A percentile compares a stretch with the other conserved stretches of the same genome.
These are phyloP conservation scores for Pestalotiopsis sp. DNA, from an alignment of 2,329 filamentous ascomycete species.

Conservation along the genomic window DNA sequence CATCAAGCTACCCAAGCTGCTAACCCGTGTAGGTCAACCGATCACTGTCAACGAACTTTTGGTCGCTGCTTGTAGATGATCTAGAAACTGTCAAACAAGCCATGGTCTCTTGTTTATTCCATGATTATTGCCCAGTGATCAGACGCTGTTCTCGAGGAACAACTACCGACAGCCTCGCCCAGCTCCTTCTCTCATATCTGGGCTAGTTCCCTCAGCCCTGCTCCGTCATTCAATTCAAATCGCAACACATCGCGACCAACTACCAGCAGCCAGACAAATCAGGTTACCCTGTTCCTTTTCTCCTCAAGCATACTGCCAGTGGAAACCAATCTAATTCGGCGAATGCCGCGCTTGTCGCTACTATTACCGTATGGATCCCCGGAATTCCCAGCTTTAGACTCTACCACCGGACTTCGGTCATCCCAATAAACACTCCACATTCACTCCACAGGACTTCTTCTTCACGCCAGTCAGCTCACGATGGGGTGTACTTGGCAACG, in stretches of 20 bases:
- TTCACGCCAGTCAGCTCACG: background rate
- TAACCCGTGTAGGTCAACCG: too few relatives aligned
- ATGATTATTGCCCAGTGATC: too few relatives aligned
- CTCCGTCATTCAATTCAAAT: too few relatives aligned
- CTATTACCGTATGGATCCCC: background rate
- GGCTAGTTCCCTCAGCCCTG: background rate
- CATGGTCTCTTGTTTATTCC: too few relatives aligned
- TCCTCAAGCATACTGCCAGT: background rate
- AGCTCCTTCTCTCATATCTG: background rate
- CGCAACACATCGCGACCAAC: background rate
- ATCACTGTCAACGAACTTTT: too few relatives aligned
- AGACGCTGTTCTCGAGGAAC: too few relatives aligned
- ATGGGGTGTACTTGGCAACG: background rate
- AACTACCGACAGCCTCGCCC: too few relatives aligned
- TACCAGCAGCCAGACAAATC: background rate
- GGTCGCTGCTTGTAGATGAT: too few relatives aligned
- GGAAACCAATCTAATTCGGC: background rate
- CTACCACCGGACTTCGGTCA: background rate
- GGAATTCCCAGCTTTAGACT: background rate
- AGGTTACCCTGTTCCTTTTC: background rate
- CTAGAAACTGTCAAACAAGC: too few relatives aligned
- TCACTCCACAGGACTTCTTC: slow-evolving; percentile 1
- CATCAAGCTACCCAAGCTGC: background rate
- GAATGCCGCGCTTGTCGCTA: background rate
- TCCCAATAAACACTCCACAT: background rate